Base-by-base conservation (phyloP, 2,329 filamentous ascomycete species). In the Parastagonospora avenae region DNA sequence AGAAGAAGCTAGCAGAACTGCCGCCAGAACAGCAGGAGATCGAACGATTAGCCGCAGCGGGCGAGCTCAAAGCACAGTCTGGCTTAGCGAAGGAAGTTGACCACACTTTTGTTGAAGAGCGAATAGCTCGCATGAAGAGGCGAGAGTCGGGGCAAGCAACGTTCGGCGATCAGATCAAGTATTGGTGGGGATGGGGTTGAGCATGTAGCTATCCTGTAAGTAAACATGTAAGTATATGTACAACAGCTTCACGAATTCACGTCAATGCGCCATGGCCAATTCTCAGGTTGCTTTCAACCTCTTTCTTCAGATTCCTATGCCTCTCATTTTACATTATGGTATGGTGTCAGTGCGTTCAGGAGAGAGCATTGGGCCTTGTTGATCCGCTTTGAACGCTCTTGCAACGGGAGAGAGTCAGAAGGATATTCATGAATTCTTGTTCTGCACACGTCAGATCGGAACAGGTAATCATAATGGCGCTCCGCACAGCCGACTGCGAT, bases 121-220 rank as follows among this genome's bases (percentile, higher is more conserved):
- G 69, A 4, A 66, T 72, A 48, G 64, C 64, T 19, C 63, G 71
- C 14, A 65, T 72, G 63, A 67, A 72, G 63, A 60, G 67, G 47
- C 69, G 57, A 49, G 67, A 73, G 44, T 56, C 64, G 11, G 72
- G 72, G 0, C 68, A 71, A 47, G 65, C 68, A 4, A 74, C 71
- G 0, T 58, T 75, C 46, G 72, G 72, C 8, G 72, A 74, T 56
- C 70, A 58, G 2, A 70, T 75, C 19, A 75, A 75, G 47, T 63
- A 58, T 8, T 59, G 62, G 48, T 74, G 71, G 70, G 71, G 71
- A 2, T 73, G 71, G 71, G 63, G 54, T 35, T 68, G 54, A 68
- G 28, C n/a, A 19, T 4, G 12, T 19, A 32, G 28, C n/a, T 41
- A 36, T 46, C 15, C 31, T 57, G 48, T 57, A 57, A 39, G 49